A percentile compares a stretch with the other conserved stretches of the same genome.
phyloP scores from a whole-genome alignment of 1,284 basidiomycete genomes.

The Heliocybe sulcata region DNA sequence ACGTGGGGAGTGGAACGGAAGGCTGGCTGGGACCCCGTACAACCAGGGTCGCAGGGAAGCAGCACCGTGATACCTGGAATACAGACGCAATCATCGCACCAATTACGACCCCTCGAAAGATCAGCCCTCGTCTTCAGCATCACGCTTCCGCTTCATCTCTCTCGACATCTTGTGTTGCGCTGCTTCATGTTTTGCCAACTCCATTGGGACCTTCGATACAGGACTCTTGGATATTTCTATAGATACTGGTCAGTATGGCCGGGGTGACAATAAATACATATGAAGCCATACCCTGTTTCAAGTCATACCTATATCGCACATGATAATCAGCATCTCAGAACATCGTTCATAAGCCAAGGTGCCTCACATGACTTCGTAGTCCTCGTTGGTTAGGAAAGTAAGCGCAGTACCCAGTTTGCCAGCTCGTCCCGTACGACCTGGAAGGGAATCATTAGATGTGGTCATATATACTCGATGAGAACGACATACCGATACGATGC shows the following conservation, averaged over 20 bases:
- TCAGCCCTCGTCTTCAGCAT: constrained; percentile 65
- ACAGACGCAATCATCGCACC: background rate
- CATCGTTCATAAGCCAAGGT: constrained; percentile 11
- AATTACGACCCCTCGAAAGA: no score
- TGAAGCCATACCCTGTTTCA: constrained; percentile 66
- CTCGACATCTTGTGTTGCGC: constrained; percentile 83
- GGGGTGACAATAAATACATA: constrained; percentile 6
- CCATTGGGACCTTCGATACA: constrained; percentile 81
- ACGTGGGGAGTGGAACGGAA: no score
- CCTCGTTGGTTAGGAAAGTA: constrained; percentile 93
- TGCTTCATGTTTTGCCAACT: constrained; percentile 85
- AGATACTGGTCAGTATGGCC: constrained; percentile 8
- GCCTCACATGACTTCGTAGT: constrained; percentile 94
- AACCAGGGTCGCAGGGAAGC: no score
- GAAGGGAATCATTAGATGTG: background rate
- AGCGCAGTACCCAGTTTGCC: constrained; percentile 91
- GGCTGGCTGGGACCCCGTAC: no score
- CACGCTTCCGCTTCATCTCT: constrained; percentile 89
- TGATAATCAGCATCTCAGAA: background rate
- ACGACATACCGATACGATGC: constrained; percentile 81
- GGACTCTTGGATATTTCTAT: constrained; percentile 89
- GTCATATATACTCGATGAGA: constrained; percentile 9
- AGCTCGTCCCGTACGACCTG: constrained; percentile 93
- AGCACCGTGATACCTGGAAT: no score
- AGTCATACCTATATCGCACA: constrained; percentile 61